phyloP scores from a whole-genome alignment of 345 rosid genomes.

The Eucalyptus decipiens region DNA sequence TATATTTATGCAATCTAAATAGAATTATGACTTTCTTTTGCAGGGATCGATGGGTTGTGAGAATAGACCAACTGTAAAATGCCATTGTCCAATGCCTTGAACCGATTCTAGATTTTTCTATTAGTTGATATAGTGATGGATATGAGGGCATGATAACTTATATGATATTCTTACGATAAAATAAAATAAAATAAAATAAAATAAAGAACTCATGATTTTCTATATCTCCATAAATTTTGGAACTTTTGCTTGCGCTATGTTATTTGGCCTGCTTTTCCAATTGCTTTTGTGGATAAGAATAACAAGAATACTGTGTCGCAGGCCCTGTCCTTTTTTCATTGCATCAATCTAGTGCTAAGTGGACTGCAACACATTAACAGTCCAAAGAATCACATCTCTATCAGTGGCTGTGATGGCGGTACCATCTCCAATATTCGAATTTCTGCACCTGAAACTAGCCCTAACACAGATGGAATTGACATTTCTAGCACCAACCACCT shows the following conservation, averaged over 20 bases:
- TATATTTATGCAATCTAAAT: neutral
- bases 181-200: too few relatives aligned
- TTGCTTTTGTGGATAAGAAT: neutral
- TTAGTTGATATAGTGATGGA: neutral
- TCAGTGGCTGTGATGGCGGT: neutral
- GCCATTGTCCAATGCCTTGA: neutral
- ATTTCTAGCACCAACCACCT: constrained; percentile 1
- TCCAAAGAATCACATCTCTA: constrained; percentile 7
- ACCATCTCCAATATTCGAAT: constrained; percentile 14
- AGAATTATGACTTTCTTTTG: neutral
- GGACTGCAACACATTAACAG: constrained; percentile 12
- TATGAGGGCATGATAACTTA: neutral
- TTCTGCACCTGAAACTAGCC: constrained; percentile 20
- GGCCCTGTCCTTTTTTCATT: constrained; percentile 5
- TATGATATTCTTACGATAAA: neutral
- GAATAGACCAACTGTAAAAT: neutral
- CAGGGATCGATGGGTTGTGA: neutral
- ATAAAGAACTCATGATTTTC: neutral
- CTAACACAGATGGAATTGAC: constrained; percentile 46
- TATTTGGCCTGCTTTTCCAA: neutral
- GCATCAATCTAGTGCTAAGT: constrained; percentile 2
- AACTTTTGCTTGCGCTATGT: neutral
- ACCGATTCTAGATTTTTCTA: neutral
- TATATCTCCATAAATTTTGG: neutral
- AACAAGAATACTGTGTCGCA: neutral